Percentiles rank a stretch among this genome's conserved stretches.
phyloP scores from a whole-genome alignment of 257 asterid genomes.

The Asclepias syriaca region DNA sequence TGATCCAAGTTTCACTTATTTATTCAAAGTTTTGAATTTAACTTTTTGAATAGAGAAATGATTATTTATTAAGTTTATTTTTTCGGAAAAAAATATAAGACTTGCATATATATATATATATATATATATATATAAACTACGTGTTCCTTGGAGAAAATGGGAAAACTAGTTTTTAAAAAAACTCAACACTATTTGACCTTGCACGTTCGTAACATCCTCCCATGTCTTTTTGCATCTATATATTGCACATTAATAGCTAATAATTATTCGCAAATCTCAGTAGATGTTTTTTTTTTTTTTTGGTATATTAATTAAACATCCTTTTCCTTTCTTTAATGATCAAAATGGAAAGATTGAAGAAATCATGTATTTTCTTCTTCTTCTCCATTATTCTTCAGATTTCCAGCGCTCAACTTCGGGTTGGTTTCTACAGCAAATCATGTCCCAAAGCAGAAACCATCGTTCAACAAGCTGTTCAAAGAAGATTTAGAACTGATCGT shows the following conservation, averaged over 20 bases:
- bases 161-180: not conserved
- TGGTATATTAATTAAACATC: not conserved
- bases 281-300: too few relatives aligned
- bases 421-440: conserved; percentile 47
- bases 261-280: not conserved
- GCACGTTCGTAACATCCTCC: not conserved
- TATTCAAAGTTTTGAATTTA: too few relatives aligned
- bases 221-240: not conserved
- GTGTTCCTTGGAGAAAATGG: not conserved
- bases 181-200: not conserved
- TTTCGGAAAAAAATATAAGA: too few relatives aligned
- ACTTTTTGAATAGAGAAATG: too few relatives aligned
- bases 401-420: conserved; percentile 46
- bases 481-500: conserved; percentile 38
- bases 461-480: conserved; percentile 41
- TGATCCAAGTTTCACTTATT: too few relatives aligned
- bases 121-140: too few relatives aligned
- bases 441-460: conserved; percentile 57
- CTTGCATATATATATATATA: too few relatives aligned
- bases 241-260: not conserved
- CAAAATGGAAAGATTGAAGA: conserved; percentile 25
- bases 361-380: conserved; percentile 4
- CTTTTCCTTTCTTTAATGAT: not conserved
- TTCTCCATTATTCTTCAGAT: conserved; percentile 19
- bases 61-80: too few relatives aligned